A percentile compares a stretch with the other conserved stretches of the same genome.
Evolutionary conservation across 2,329 filamentous ascomycete species (phyloP).

Genomic region (Colletotrichum higginsianum): DNA sequence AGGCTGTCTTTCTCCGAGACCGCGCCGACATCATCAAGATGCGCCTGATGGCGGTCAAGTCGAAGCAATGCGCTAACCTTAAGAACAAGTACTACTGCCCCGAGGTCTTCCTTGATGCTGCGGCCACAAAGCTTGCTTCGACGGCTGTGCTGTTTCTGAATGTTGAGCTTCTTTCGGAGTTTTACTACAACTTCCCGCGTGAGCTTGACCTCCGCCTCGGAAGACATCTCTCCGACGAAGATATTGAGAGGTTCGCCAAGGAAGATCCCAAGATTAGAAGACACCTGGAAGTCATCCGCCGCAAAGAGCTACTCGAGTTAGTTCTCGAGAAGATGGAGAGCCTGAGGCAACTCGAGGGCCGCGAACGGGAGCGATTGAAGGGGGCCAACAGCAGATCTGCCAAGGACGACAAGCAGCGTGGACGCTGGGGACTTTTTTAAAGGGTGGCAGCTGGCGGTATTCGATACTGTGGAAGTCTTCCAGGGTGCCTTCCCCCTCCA

Average conservation of each 20-base stretch:
- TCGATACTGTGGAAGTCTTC: not conserved
- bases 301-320: constrained; percentile 93
- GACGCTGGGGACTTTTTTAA: constrained; percentile 67
- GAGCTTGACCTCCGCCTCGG: constrained; percentile 91
- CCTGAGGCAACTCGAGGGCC: constrained; percentile 84
- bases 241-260: constrained; percentile 91
- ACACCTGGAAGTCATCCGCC: constrained; percentile 91
- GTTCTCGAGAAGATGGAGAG: constrained; percentile 97
- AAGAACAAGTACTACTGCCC: constrained; percentile 98
- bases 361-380: constrained; percentile 70
- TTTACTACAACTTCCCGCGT: constrained; percentile 97
- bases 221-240: constrained; percentile 80
- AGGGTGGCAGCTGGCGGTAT: not conserved
- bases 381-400: constrained; percentile 50
- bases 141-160: constrained; percentile 98
- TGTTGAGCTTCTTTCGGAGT: constrained; percentile 95
- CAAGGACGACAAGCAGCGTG: constrained; percentile 59
- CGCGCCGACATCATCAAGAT: constrained; percentile 92
- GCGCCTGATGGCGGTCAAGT: constrained; percentile 89
- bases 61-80: constrained; percentile 85
- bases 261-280: constrained; percentile 92
- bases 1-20: constrained; percentile 94
- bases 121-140: constrained; percentile 92
- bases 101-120: constrained; percentile 97
- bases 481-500: not conserved